Evolutionary conservation across 75 land plant genomes (phyloP), one percentile per base, ranked within the genome.

Genomic region (Selaginella moellendorffii): DNA sequence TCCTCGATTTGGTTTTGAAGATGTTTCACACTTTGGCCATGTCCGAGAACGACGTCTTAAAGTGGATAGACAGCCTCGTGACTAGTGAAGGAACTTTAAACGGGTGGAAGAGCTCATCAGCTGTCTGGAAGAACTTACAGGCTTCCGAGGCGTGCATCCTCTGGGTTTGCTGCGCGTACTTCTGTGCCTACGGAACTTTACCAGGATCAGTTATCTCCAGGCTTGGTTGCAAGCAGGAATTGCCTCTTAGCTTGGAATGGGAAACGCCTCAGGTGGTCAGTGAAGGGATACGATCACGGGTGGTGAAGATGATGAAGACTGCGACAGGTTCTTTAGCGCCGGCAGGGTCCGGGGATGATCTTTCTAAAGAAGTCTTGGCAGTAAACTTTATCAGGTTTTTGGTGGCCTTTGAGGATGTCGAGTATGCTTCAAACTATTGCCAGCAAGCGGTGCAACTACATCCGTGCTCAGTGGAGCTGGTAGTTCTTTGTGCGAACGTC

Each of bases 1-100:
- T 91, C 62, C 62, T 91, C 63, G 97, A 91, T 53, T 51, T 91
- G 28, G 72, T 74, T 52, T 72, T 91, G 58, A 85, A 88, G 80
- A 85, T 81, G 86, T 30, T 88, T 54, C 61, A 83, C 59, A 82
- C 72, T 54, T 72, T 91, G 21, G 77, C 83, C 69, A 76, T 85
- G 72, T 80, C 84, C 53, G 82, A 74, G 19, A 53, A 76, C 52
- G 72, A 58, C n/a, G n/a, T n/a, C n/a, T n/a, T 14, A 68, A 69
- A 20, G 66, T 68, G 10, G 86, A 76, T 2, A 63, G 14, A 36
- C 46, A 36, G 46, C 14, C 14, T 5, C 10, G 14, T 36, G 46
- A 36, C 10, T 36, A 14, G 46, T 28, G 29, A 54, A 26, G 62
- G 58, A 42, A 22, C 42, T 24, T 9, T 19, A 29, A 20, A 68